Evolutionary conservation across 2,329 filamentous ascomycete species (phyloP).

Genomic region (Fusarium sp.): DNA sequence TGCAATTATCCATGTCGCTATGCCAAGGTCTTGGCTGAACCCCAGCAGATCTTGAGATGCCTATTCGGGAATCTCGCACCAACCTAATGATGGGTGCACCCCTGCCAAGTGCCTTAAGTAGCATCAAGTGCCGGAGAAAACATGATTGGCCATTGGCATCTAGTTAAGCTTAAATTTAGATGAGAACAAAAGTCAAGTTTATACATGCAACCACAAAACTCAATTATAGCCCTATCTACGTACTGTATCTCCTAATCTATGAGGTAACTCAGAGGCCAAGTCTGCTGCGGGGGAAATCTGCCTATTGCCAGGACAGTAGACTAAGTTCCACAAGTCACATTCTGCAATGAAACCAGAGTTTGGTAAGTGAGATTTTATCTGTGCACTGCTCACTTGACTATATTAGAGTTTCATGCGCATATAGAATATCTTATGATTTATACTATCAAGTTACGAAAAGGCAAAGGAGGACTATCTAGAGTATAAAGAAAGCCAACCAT

Average conservation of each 20-base stretch:
- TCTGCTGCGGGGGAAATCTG: background rate
- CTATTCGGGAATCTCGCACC: background rate
- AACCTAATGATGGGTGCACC: background rate
- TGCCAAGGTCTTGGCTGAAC: slow-evolving; percentile 19
- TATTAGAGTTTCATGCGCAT: background rate
- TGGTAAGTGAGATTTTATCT: background rate
- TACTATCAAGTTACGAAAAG: background rate
- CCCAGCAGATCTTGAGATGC: background rate
- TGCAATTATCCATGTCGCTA: background rate
- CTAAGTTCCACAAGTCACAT: background rate
- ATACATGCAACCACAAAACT: background rate
- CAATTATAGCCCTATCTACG: background rate
- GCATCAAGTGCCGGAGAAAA: background rate
- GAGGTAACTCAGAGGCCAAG: background rate
- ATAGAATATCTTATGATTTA: slow-evolving; percentile 1
- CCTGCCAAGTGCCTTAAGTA: background rate
- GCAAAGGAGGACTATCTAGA: background rate
- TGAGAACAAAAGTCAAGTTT: background rate
- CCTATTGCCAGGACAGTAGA: background rate
- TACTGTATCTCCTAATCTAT: background rate
- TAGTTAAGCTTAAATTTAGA: slow-evolving; percentile 1
- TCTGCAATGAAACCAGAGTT: background rate
- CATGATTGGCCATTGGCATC: background rate
- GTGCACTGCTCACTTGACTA: background rate
- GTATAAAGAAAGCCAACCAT: background rate